Base-by-base conservation (phyloP, 305 asterid genomes). In the Solanum aculeatissimum region DNA sequence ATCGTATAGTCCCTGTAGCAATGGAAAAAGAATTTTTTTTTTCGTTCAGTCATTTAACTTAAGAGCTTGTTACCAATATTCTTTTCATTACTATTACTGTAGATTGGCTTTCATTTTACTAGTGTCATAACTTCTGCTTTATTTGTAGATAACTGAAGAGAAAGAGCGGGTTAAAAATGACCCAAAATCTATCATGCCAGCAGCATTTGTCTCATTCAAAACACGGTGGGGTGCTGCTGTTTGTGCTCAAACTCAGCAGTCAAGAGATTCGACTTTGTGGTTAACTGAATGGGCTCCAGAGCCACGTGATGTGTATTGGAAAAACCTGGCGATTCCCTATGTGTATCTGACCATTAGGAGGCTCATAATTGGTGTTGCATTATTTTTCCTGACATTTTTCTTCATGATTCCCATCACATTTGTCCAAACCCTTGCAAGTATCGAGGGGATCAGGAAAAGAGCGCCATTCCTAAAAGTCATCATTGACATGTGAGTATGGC, bases 151-250 rank as follows among this genome's bases (percentile, higher is more conserved):
- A 88, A 89, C 87, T 54, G 91, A 83, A 88, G 98, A 94, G 90
- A 89, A 93, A 63, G 91, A 91, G 79, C 88, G 90, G 84, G 95
- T 92, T 29, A 84, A 86, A 88, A 92, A 86, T 21, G 93, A 94
- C 87, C 93, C 96, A 12, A 92, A 93, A 85, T 89, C 87, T 82
- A 91, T 91, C 81, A 90, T 95, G 94, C 98, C 96, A 21, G 93
- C 97, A 1, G 94, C 98, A 80, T 95, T 95, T 84, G 98, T 95
- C 79, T 95, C 98, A 54, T 95, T 95, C 83, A 93, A 83, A 87
- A 92, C 92, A 57, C 93, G 98, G 75, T 95, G 98, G 99, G 95
- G 90, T 75, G 99, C 98, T 57, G 99, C 98, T 79, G 94, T 95
- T 25, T 92, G 96, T 89, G 98, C 98, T 66, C 99, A 95, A 86